Evolutionary conservation across 768 basidiomycete species (phyloP), one percentile per base, ranked within the genome.

Genomic region (Lyophyllum semitale): DNA sequence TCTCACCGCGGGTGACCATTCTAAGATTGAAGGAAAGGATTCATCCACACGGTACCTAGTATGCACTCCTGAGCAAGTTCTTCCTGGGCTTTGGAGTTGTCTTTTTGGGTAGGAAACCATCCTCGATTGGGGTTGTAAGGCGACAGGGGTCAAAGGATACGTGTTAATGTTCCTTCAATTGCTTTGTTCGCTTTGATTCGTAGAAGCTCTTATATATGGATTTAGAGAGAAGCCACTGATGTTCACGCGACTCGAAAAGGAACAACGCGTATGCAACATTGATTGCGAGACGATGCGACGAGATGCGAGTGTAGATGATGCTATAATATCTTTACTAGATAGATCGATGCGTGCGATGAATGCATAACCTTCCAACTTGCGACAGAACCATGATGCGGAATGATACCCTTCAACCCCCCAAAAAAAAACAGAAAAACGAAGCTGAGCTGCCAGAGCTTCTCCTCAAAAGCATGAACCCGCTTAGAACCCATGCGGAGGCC

Each of bases 401-500:
- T 9, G 17, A 29, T 17, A 44, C 18, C 46, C 2, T 23, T 18
- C 12, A 48, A n/a, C n/a, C n/a, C n/a, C n/a, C n/a, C 27, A n/a
- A 48, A 2, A 38, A 46, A 35, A 26, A 48, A 43, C 29, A 23
- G 17, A n/a, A n/a, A n/a, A n/a, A n/a, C 38, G 15, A 45, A n/a
- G 33, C 35, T 9, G 29, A 26, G 1, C 20, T 13, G 40, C 12
- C 9, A 8, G 40, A 38, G 37, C 37, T n/a, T 38, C 37, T 18
- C 13, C 37, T 20, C 22, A 20, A 23, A 53, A 17, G 17, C 7
- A 42, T 22, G 18, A 48, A 23, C 47, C 43, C 32, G 15, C 37
- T 48, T 46, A 37, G 44, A 56, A 57, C 45, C 52, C 57, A 53
- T 70, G 62, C 4, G 76, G 69, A 8, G 89, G 89, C 0, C 89